Conservation (phyloP, 2,329 filamentous ascomycete genomes). For the Botryosphaeria dothidea region DNA sequence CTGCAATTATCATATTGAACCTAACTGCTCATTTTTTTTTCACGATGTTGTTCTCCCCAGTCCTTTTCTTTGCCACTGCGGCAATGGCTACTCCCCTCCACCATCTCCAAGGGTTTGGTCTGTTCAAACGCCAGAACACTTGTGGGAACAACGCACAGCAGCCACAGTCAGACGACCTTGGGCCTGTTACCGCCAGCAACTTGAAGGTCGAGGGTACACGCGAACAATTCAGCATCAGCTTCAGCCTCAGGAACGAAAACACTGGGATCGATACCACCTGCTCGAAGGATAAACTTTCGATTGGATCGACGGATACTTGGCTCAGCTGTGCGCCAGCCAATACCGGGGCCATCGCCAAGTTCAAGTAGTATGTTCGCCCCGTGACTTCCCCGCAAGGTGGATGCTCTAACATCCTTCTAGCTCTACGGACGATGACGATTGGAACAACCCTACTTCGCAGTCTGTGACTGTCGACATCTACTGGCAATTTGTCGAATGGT, state of each 20-base stretch:
- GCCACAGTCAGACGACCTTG: background rate
- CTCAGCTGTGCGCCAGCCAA: background rate
- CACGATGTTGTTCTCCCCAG: background rate
- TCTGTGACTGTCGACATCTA: background rate
- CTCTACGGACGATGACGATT: background rate
- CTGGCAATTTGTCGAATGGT: background rate
- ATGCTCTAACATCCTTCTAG: background rate
- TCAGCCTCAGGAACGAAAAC: background rate
- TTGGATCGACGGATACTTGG: background rate
- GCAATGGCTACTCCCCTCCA: background rate
- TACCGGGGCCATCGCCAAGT: background rate
- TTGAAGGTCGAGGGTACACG: background rate
- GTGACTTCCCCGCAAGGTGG: background rate
- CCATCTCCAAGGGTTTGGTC: background rate
- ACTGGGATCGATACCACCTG: background rate
- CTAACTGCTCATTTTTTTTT: background rate
- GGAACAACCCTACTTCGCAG: background rate
- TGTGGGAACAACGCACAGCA: background rate
- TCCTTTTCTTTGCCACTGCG: background rate
- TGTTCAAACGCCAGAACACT: background rate
- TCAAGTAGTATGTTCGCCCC: background rate
- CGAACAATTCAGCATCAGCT: background rate
- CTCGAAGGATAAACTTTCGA: background rate
- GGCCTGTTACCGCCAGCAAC: background rate
- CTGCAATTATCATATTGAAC: background rate